Percentiles rank a stretch among this genome's conserved stretches.
Conservation (phyloP, 768 basidiomycete species). For the Amylocystis lapponica region DNA sequence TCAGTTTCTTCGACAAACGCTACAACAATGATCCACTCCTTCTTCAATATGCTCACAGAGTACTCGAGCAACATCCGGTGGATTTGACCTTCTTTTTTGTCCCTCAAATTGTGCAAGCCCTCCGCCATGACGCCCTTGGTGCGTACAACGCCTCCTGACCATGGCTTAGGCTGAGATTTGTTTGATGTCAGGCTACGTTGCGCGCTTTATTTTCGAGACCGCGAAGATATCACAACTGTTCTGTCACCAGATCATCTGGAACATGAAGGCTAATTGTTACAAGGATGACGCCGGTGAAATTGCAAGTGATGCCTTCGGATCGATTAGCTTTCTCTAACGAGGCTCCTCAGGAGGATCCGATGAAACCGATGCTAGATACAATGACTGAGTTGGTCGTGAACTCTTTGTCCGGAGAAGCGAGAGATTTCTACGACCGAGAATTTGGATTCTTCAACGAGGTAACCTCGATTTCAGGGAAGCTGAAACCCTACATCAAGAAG, state of each 20-base stretch:
- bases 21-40: conserved; percentile 80
- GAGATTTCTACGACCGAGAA: conserved; percentile 88
- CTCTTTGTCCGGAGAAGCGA: conserved; percentile 84
- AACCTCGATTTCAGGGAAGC: conserved; percentile 95
- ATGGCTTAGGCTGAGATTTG: neutral
- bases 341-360: conserved; percentile 71
- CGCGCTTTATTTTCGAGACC: conserved; percentile 93
- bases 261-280: conserved; percentile 98
- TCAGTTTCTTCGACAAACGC: conserved; percentile 79
- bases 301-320: conserved; percentile 36
- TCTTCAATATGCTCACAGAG: conserved; percentile 94
- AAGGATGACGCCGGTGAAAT: conserved; percentile 86
- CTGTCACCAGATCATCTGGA: conserved; percentile 99
- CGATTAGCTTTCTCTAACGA: neutral
- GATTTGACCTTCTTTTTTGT: conserved; percentile 98
- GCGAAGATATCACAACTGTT: conserved; percentile 96
- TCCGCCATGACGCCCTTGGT: conserved; percentile 89
- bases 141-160: conserved; percentile 13
- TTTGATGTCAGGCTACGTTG: conserved; percentile 69
- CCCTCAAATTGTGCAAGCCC: conserved; percentile 94
- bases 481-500: conserved; percentile 95
- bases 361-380: conserved; percentile 92
- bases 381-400: conserved; percentile 78
- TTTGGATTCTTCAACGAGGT: conserved; percentile 95
- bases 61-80: conserved; percentile 91